Percentiles rank a stretch among this genome's conserved stretches.
phyloP scores from a whole-genome alignment of 257 asterid species.

The Forsythia suspensa region DNA sequence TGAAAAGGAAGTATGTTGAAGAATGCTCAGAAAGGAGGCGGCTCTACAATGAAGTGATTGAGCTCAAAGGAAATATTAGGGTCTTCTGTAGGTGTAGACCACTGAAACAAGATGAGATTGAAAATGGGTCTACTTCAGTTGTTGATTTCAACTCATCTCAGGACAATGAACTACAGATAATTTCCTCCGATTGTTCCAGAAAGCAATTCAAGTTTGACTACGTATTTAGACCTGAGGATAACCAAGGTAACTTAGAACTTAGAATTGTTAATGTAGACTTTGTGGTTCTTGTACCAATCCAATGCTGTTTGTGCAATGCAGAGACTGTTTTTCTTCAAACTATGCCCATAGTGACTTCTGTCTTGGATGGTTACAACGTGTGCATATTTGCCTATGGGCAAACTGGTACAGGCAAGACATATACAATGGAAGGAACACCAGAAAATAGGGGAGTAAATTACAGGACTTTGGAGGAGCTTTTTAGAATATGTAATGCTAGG shows the following conservation, averaged over 20 bases:
- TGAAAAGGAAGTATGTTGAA: slow-evolving; percentile 72
- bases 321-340: slow-evolving; percentile 78
- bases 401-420: slow-evolving; percentile 81
- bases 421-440: slow-evolving; percentile 94
- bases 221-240: slow-evolving; percentile 76
- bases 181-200: slow-evolving; percentile 69
- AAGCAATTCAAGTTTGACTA: slow-evolving; percentile 87
- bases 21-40: slow-evolving; percentile 73
- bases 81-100: slow-evolving; percentile 99
- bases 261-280: slow-evolving; percentile 1
- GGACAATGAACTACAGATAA: slow-evolving; percentile 80
- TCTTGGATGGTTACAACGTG: slow-evolving; percentile 90
- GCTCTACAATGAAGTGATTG: slow-evolving; percentile 89
- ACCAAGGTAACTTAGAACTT: slow-evolving; percentile 56
- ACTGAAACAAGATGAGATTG: slow-evolving; percentile 67
- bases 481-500: slow-evolving; percentile 65
- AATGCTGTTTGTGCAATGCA: slow-evolving; percentile 36
- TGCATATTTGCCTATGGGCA: slow-evolving; percentile 98
- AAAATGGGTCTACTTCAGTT: slow-evolving; percentile 58
- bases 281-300: slow-evolving; percentile 18
- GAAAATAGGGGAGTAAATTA: slow-evolving; percentile 92
- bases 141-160: slow-evolving; percentile 74
- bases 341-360: slow-evolving; percentile 84
- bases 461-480: slow-evolving; percentile 80
- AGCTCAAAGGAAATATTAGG: slow-evolving; percentile 91